Evolutionary conservation across 768 basidiomycete genomes (phyloP).

Genomic region (Leccinum olivaceopallidum): DNA sequence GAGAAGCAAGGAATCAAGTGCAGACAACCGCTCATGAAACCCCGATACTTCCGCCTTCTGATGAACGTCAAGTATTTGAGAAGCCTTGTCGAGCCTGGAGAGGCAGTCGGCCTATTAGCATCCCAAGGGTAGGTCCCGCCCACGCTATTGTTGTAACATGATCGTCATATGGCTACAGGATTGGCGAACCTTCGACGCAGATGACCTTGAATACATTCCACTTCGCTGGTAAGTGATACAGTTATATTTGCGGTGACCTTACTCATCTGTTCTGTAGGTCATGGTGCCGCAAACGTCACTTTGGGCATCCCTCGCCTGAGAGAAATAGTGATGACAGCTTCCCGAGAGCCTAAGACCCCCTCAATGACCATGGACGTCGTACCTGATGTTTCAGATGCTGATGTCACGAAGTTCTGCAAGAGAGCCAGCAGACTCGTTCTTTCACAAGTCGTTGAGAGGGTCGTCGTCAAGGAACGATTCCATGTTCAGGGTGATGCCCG

Average conservation of each 20-base stretch:
- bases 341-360: constrained; percentile 92
- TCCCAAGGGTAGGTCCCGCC: constrained; percentile 81
- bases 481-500: constrained; percentile 66
- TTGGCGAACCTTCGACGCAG: constrained; percentile 98
- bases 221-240: constrained; percentile 74
- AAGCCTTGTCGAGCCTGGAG: constrained; percentile 93
- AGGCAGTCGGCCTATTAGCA: constrained; percentile 96
- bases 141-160: neutral
- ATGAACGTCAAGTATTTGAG: constrained; percentile 94
- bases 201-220: constrained; percentile 99
- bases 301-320: constrained; percentile 97
- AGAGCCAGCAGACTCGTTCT: constrained; percentile 81
- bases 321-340: constrained; percentile 99
- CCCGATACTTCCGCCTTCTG: constrained; percentile 69
- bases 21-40: constrained; percentile 46
- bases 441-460: constrained; percentile 83
- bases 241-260: neutral
- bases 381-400: constrained; percentile 47
- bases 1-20: constrained; percentile 41
- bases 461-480: constrained; percentile 79
- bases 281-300: constrained; percentile 98
- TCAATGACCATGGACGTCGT: constrained; percentile 89
- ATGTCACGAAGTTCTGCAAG: constrained; percentile 83
- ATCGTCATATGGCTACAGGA: constrained; percentile 45
- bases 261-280: constrained; percentile 53